Percentiles rank a stretch among this genome's conserved stretches.
Evolutionary conservation across 202 grass and related monocot genomes (phyloP).

Genomic region (Dendrocalamus latiflorus): DNA sequence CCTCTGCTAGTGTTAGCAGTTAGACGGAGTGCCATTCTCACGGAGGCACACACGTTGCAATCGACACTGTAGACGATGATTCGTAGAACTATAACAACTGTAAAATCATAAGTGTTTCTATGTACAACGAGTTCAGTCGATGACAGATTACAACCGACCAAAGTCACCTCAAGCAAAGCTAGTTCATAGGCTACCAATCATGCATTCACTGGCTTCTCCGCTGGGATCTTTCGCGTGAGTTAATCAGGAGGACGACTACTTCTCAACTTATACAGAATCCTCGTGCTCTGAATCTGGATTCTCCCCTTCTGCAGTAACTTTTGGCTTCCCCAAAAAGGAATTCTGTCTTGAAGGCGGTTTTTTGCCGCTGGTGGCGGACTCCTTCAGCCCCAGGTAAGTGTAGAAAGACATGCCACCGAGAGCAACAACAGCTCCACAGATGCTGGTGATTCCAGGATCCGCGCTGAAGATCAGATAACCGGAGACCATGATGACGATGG

Average conservation of each 20-base stretch:
- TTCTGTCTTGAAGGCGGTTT: conserved; percentile 39
- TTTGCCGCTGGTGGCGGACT: conserved; percentile 23
- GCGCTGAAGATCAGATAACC: conserved; percentile 77
- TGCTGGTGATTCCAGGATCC: conserved; percentile 70
- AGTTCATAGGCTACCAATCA: background rate
- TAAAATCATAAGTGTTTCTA: background rate
- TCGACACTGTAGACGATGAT: background rate
- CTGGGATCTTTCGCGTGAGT: background rate
- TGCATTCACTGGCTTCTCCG: background rate
- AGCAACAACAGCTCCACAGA: conserved; percentile 67
- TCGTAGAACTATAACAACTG: background rate
- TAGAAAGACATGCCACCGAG: conserved; percentile 85
- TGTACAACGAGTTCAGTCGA: conserved; percentile 19
- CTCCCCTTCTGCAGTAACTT: conserved; percentile 19
- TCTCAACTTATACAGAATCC: conserved; percentile 47
- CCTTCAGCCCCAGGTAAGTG: conserved; percentile 66
- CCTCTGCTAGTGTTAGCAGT: too few relatives aligned
- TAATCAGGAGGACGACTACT: background rate
- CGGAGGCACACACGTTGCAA: background rate
- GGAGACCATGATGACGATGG: conserved; percentile 69
- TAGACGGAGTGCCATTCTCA: background rate
- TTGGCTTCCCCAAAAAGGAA: conserved; percentile 43
- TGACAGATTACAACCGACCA: conserved; percentile 19
- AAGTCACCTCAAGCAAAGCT: conserved; percentile 26
- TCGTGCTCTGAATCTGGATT: conserved; percentile 34